A percentile compares a stretch with the other conserved stretches of the same genome.
Conservation (phyloP, 2,329 filamentous ascomycete genomes). For the Colletotrichum sidae region DNA sequence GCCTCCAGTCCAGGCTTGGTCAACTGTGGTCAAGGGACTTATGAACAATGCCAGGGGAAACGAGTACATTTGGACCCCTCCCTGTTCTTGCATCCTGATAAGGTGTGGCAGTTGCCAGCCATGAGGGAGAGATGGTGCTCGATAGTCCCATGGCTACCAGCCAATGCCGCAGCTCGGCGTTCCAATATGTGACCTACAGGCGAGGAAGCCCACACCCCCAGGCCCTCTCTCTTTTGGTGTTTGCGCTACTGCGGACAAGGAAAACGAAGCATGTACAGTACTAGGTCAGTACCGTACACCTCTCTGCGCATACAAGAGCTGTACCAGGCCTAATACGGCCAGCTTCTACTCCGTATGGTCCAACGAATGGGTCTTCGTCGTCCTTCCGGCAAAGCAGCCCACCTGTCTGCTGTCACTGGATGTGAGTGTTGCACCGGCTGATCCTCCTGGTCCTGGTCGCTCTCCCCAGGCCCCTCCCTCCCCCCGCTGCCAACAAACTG, state of each 20-base stretch:
- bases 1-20: conserved; percentile 17
- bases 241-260: conserved; percentile 34
- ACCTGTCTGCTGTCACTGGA: conserved; percentile 28
- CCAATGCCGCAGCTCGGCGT: conserved; percentile 31
- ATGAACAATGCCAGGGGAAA: conserved; percentile 29
- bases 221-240: conserved; percentile 17
- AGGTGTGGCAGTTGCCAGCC: conserved; percentile 36
- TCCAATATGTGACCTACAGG: conserved; percentile 34
- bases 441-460: conserved; percentile 28
- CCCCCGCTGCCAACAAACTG: conserved; percentile 9
- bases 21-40: conserved; percentile 35
- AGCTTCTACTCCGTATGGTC: background rate
- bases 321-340: conserved; percentile 28
- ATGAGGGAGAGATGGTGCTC: conserved; percentile 23
- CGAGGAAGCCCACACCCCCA: conserved; percentile 28
- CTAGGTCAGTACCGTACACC: conserved; percentile 17
- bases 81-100: conserved; percentile 34
- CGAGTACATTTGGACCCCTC: conserved; percentile 21
- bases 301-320: conserved; percentile 21
- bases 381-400: conserved; percentile 13
- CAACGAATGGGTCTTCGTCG: conserved; percentile 20
- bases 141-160: conserved; percentile 28
- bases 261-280: conserved; percentile 22
- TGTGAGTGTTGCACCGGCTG: conserved; percentile 21
- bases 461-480: conserved; percentile 8